A percentile compares a stretch with the other conserved stretches of the same genome.
phyloP scores from a whole-genome alignment of 2,329 filamentous ascomycete species.

The Chaetomium strumarium region DNA sequence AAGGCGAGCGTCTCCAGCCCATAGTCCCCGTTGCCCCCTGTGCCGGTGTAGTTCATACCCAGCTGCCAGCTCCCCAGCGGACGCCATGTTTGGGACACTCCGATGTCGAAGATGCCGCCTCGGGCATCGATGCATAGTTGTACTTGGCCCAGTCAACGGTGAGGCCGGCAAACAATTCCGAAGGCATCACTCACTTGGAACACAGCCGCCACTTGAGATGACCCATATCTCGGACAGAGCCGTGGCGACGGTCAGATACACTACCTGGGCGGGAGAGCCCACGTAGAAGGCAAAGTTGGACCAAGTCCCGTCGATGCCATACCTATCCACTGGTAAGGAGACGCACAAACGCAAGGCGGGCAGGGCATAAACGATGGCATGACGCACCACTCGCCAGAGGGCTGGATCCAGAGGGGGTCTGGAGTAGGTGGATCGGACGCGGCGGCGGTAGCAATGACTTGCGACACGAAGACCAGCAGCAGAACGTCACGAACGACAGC shows the following conservation, averaged over 20 bases:
- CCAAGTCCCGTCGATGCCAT: conserved; percentile 65
- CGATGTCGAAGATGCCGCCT: conserved; percentile 52
- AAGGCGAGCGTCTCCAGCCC: conserved; percentile 48
- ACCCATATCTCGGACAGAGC: conserved; percentile 67
- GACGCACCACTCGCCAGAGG: conserved; percentile 27
- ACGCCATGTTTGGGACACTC: conserved; percentile 52
- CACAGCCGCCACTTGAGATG: conserved; percentile 53
- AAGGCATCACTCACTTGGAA: conserved; percentile 28
- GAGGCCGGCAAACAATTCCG: background rate
- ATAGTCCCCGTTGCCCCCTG: conserved; percentile 58
- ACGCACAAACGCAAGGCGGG: conserved; percentile 4
- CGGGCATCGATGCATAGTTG: conserved; percentile 49
- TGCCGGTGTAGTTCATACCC: conserved; percentile 52
- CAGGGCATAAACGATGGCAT: background rate
- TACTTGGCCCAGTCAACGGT: conserved; percentile 29
- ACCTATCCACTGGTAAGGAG: conserved; percentile 36
- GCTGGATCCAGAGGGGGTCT: conserved; percentile 24
- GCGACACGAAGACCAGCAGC: conserved; percentile 22
- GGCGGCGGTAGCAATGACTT: conserved; percentile 12
- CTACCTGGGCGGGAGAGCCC: conserved; percentile 36
- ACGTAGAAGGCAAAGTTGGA: conserved; percentile 59
- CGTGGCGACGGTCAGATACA: conserved; percentile 59
- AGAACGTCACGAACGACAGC: conserved; percentile 26
- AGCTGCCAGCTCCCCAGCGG: conserved; percentile 55
- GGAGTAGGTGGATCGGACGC: conserved; percentile 3